phyloP scores from a whole-genome alignment of 2,329 filamentous ascomycete species.

The Colletotrichum sp. region DNA sequence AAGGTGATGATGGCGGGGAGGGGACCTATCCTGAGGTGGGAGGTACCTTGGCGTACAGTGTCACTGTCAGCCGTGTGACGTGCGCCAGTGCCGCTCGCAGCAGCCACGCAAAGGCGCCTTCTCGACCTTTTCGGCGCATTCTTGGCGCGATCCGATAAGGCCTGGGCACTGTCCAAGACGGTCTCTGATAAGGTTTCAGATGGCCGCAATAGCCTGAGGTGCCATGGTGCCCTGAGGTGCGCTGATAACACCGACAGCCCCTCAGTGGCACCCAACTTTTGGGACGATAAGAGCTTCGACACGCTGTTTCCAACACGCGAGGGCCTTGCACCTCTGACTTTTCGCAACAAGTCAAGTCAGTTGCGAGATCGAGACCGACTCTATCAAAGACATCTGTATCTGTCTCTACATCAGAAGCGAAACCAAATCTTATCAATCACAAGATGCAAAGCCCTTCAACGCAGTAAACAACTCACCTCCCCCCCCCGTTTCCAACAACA shows the following conservation, averaged over 20 bases:
- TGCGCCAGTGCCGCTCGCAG: not conserved
- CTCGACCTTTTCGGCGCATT: not conserved
- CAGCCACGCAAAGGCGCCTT: not conserved
- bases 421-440: not conserved
- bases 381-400: not conserved
- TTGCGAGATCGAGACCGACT: not conserved
- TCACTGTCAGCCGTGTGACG: not conserved
- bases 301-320: not conserved
- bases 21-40: not conserved
- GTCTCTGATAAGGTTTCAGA: constrained; percentile 2
- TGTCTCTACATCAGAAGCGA: not conserved
- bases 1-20: not conserved
- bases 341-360: not conserved
- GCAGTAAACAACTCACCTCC: not conserved
- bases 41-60: not conserved
- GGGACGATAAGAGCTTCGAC: constrained; percentile 3
- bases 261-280: not conserved
- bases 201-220: not conserved
- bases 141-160: not conserved
- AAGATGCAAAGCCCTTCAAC: not conserved
- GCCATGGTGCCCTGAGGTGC: not conserved
- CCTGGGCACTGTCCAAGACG: not conserved
- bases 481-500: not conserved
- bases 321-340: constrained; percentile 14
- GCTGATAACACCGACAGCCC: not conserved